Evolutionary conservation across 352 stramenopile genomes (phyloP).

Genomic region (Globisporangium acanthophoron): DNA sequence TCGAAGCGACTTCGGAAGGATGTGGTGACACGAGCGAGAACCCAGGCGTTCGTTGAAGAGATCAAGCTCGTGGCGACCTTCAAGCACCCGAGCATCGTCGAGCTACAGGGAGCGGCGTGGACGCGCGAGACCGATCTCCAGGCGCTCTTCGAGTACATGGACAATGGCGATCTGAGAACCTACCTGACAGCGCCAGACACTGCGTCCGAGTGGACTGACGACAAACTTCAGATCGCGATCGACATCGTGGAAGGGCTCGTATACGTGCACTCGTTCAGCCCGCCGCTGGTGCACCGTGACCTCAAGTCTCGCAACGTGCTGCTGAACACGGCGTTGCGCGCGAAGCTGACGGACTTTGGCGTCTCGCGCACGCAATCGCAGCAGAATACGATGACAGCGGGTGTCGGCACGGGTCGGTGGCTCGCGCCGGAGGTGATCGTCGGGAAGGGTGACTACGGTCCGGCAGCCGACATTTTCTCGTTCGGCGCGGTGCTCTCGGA

Average conservation of each 20-base stretch:
- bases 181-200: too few relatives aligned
- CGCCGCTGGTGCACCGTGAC: slow-evolving; percentile 9
- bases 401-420: background rate
- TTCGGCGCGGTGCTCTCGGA: slow-evolving; percentile 80
- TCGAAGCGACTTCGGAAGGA: background rate
- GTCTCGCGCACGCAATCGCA: slow-evolving; percentile 11
- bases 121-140: background rate
- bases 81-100: background rate
- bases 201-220: too few relatives aligned
- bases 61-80: background rate
- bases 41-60: background rate
- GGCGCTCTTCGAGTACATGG: background rate
- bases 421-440: slow-evolving; percentile 14
- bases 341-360: slow-evolving; percentile 20
- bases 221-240: slow-evolving; percentile 5
- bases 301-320: slow-evolving; percentile 26
- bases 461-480: slow-evolving; percentile 31
- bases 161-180: background rate
- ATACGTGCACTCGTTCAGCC: slow-evolving; percentile 21
- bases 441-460: slow-evolving; percentile 18
- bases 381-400: background rate
- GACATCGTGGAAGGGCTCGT: slow-evolving; percentile 21
- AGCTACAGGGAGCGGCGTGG: background rate
- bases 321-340: background rate
- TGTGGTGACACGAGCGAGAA: background rate